Conservation (phyloP, 2,329 filamentous ascomycete genomes). For the Calonectria honghensis region DNA sequence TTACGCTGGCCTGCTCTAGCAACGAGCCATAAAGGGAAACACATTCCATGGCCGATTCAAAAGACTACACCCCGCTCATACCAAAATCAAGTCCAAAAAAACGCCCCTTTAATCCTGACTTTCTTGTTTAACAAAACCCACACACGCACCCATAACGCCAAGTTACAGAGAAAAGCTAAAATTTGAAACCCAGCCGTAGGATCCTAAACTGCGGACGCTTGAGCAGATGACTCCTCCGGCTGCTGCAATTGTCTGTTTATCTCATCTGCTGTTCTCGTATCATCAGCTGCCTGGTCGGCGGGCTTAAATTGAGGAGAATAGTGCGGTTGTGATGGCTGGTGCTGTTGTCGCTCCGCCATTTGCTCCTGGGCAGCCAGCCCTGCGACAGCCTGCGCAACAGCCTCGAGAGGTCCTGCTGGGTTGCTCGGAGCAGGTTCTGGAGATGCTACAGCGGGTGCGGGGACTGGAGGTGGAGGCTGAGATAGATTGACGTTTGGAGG, state of each 20-base stretch:
- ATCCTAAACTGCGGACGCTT: constrained; percentile 48
- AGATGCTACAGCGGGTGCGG: constrained; percentile 50
- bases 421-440: constrained; percentile 53
- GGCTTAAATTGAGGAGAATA: constrained; percentile 60
- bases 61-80: constrained; percentile 36
- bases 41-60: constrained; percentile 20
- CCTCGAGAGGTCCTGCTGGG: constrained; percentile 65
- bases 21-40: constrained; percentile 20
- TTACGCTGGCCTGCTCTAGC: neutral
- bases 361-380: constrained; percentile 66
- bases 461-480: constrained; percentile 53
- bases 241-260: constrained; percentile 73
- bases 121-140: constrained; percentile 46
- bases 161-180: constrained; percentile 41
- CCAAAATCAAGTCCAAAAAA: constrained; percentile 45
- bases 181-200: constrained; percentile 21
- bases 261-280: constrained; percentile 70
- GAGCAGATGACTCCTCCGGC: constrained; percentile 56
- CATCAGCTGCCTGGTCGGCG: constrained; percentile 62
- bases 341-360: constrained; percentile 60
- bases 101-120: constrained; percentile 51
- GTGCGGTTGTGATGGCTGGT: constrained; percentile 34
- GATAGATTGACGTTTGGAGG: constrained; percentile 85
- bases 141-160: constrained; percentile 51
- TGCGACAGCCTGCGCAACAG: constrained; percentile 70